phyloP scores from a whole-genome alignment of 2,329 filamentous ascomycete species.

The Anthostomella pinea region DNA sequence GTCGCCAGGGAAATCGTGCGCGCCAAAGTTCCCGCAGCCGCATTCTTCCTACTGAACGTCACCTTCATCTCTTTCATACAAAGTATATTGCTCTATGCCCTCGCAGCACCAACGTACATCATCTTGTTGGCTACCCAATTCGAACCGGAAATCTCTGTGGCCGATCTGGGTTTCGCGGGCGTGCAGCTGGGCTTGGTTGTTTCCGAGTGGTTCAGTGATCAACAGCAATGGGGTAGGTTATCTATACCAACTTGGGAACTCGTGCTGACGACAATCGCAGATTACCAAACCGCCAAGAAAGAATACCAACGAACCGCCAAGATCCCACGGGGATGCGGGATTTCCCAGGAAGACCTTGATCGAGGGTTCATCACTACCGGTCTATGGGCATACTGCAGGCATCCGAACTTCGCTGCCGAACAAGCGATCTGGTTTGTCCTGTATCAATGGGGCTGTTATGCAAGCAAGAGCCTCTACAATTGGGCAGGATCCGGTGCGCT shows the following conservation, averaged over 20 bases:
- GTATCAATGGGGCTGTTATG: constrained; percentile 84
- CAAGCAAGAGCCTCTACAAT: constrained; percentile 67
- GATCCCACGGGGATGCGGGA: constrained; percentile 61
- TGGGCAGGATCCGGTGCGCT: constrained; percentile 74
- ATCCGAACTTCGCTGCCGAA: constrained; percentile 94
- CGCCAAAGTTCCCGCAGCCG: constrained; percentile 55
- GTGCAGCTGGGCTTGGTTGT: constrained; percentile 50
- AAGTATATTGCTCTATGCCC: constrained; percentile 73
- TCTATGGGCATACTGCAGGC: constrained; percentile 82
- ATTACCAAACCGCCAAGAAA: constrained; percentile 78
- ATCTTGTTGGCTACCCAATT: constrained; percentile 71
- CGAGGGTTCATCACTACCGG: constrained; percentile 84
- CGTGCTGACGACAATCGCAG: constrained; percentile 36
- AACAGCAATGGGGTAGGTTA: constrained; percentile 80
- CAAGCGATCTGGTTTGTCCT: constrained; percentile 85
- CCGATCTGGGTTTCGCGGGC: constrained; percentile 48
- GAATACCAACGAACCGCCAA: constrained; percentile 71
- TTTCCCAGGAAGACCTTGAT: constrained; percentile 72
- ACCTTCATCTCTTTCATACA: constrained; percentile 86
- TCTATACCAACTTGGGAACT: neutral
- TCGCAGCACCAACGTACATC: constrained; percentile 76
- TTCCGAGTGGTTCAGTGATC: constrained; percentile 79
- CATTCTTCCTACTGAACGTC: constrained; percentile 84
- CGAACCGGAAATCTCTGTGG: constrained; percentile 44
- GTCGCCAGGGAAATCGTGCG: constrained; percentile 64